A percentile compares a stretch with the other conserved stretches of the same genome.
Evolutionary conservation across 1,284 basidiomycete species (phyloP).

Genomic region (Jaminaea rosea): DNA sequence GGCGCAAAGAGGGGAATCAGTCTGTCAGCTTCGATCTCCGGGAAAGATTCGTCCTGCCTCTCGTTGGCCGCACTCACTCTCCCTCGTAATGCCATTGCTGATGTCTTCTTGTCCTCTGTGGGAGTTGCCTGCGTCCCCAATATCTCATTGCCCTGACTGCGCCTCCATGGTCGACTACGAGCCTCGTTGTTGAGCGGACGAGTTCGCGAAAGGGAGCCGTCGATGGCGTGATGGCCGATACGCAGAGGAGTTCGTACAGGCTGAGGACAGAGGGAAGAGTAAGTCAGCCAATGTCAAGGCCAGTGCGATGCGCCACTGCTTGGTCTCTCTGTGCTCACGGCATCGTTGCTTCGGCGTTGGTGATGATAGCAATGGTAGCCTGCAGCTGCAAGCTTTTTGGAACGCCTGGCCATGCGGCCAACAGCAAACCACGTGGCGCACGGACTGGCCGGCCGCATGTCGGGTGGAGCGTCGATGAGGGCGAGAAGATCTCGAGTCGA

Average conservation of each 20-base stretch:
- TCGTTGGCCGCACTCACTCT: constrained; percentile 58
- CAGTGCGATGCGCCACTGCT: too few relatives aligned
- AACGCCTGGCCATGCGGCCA: too few relatives aligned
- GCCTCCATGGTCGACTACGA: constrained; percentile 68
- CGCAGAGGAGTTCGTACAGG: constrained; percentile 45
- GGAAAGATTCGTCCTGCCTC: not conserved
- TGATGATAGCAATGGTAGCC: too few relatives aligned
- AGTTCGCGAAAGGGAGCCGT: constrained; percentile 69
- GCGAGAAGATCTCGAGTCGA: too few relatives aligned
- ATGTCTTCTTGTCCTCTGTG: constrained; percentile 67
- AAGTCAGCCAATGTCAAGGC: too few relatives aligned
- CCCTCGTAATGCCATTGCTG: constrained; percentile 59
- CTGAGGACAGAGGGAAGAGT: constrained; percentile 12
- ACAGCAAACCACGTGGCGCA: too few relatives aligned
- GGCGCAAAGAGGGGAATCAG: not conserved
- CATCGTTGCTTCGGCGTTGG: too few relatives aligned
- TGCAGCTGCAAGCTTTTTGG: too few relatives aligned
- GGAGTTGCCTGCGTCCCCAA: constrained; percentile 64
- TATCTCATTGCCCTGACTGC: constrained; percentile 69
- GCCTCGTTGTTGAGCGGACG: constrained; percentile 63
- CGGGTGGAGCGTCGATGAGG: too few relatives aligned
- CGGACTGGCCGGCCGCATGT: too few relatives aligned
- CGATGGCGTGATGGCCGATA: constrained; percentile 31
- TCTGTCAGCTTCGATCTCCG: not conserved
- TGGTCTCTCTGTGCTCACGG: too few relatives aligned